These are phyloP conservation scores for Brasilioporus rufonigricans DNA, from an alignment of 768 basidiomycete species.

Conservation along the genomic window DNA sequence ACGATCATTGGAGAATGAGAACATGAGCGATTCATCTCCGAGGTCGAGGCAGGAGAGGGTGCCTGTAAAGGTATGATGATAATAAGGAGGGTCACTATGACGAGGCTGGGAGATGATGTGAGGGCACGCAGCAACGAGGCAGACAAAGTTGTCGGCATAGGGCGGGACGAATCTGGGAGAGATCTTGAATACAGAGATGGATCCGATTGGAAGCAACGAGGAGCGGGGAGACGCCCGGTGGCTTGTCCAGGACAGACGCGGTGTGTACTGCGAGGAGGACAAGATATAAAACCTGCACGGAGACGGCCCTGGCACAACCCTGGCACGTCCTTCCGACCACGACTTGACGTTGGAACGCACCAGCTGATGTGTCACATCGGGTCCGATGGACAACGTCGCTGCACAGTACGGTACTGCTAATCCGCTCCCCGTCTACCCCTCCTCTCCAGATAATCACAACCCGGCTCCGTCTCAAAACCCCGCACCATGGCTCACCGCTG, in stretches of 20 bases:
- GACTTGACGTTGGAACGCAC: slow-evolving; percentile 21
- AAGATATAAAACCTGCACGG: slow-evolving; percentile 31
- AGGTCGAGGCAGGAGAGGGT: slow-evolving; percentile 26
- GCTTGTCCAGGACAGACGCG: slow-evolving; percentile 3
- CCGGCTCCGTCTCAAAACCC: slow-evolving; percentile 8
- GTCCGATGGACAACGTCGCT: slow-evolving; percentile 36
- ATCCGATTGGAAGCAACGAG: slow-evolving; percentile 17
- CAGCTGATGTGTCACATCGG: slow-evolving; percentile 37
- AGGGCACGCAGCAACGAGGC: slow-evolving; percentile 20
- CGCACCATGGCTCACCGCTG: slow-evolving; percentile 3
- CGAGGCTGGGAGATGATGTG: slow-evolving; percentile 8
- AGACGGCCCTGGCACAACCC: slow-evolving; percentile 25
- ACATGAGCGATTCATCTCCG: slow-evolving; percentile 38
- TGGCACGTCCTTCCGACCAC: slow-evolving; percentile 33
- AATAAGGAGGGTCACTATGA: slow-evolving; percentile 24
- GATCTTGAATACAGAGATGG: slow-evolving; percentile 4
- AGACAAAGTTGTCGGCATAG: slow-evolving; percentile 19
- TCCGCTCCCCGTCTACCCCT: slow-evolving; percentile 31
- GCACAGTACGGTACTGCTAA: slow-evolving; percentile 27
- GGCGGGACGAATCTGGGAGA: slow-evolving; percentile 12
- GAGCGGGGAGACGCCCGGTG: slow-evolving; percentile 16
- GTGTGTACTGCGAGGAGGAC: slow-evolving; percentile 16
- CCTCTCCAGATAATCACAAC: slow-evolving; percentile 30
- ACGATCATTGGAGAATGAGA: slow-evolving; percentile 23
- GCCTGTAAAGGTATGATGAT: slow-evolving; percentile 20